Evolutionary conservation across 805 yeast species (phyloP).

Genomic region (Hanseniaspora singularis): DNA sequence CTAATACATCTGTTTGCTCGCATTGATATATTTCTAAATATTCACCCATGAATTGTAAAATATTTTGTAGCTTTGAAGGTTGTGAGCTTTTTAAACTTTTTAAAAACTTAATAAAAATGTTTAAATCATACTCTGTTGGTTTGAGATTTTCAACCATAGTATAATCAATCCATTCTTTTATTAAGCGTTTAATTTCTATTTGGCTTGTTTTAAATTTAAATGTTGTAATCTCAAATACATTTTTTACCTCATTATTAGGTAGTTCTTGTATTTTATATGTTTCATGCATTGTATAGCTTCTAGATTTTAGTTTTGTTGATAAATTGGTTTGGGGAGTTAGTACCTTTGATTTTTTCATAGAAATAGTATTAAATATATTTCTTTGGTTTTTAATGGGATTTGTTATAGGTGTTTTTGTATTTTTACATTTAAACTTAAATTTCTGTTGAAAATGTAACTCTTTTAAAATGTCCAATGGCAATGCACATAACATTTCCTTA

Average conservation of each 20-base stretch:
- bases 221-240: slow-evolving; percentile 24
- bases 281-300: not conserved
- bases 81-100: slow-evolving; percentile 18
- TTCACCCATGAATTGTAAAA: not conserved
- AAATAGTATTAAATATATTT: not conserved
- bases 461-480: slow-evolving; percentile 53
- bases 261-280: not conserved
- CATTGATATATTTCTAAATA: slow-evolving; percentile 13
- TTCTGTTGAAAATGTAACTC: slow-evolving; percentile 48
- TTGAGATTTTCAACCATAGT: slow-evolving; percentile 24
- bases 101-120: slow-evolving; percentile 30
- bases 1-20: slow-evolving; percentile 18
- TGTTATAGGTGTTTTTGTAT: too few species aligned
- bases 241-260: not conserved
- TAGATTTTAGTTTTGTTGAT: too few species aligned
- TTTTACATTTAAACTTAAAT: slow-evolving; percentile 1
- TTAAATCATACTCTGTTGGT: slow-evolving; percentile 34
- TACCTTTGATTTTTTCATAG: slow-evolving; percentile 2
- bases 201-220: slow-evolving; percentile 29
- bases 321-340: not conserved
- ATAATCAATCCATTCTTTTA: slow-evolving; percentile 32
- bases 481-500: slow-evolving; percentile 47
- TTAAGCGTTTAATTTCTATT: slow-evolving; percentile 28
- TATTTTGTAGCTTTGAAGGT: not conserved
- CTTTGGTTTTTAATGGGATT: too few species aligned